Percentiles rank a stretch among this genome's conserved stretches.
Conservation (phyloP, 306 rosid genomes). For the Mimosa bimucronata region DNA sequence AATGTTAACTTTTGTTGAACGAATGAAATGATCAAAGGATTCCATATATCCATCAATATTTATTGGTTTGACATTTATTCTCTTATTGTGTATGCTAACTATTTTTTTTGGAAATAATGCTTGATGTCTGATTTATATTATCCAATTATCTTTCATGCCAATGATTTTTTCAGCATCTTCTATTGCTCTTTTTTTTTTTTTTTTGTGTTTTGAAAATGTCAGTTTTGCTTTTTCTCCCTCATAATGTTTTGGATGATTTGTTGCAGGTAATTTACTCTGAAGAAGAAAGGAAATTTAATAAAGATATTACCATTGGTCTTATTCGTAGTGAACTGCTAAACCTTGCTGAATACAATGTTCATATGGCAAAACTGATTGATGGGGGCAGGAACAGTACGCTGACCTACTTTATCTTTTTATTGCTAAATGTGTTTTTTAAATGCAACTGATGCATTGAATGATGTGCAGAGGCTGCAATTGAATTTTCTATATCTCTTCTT, state of each 20-base stretch:
- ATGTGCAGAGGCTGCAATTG: conserved; percentile 84
- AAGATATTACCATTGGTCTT: conserved; percentile 89
- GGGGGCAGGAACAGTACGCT: conserved; percentile 97
- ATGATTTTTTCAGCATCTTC: conserved; percentile 25
- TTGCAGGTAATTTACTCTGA: conserved; percentile 94
- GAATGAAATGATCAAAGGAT: background rate
- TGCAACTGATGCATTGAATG: conserved; percentile 33
- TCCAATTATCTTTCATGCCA: background rate
- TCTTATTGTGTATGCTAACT: background rate
- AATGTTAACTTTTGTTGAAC: background rate
- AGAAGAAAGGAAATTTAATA: conserved; percentile 90
- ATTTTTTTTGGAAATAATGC: conserved; percentile 8
- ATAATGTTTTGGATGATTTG: background rate
- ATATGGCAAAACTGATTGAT: conserved; percentile 94
- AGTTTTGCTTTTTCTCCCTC: background rate
- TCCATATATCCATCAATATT: background rate
- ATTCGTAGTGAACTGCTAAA: conserved; percentile 84
- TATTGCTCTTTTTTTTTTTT: background rate
- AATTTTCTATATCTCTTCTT: conserved; percentile 84
- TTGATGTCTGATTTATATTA: conserved; percentile 2
- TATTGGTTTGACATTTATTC: background rate
- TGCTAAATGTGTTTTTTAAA: conserved; percentile 7
- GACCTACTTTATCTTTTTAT: conserved; percentile 7
- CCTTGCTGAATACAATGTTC: conserved; percentile 97
- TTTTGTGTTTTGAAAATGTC: background rate